Evolutionary conservation across 2,329 filamentous ascomycete species (phyloP), one percentile per base, ranked within the genome.

Genomic region (Whalleya microplaca): DNA sequence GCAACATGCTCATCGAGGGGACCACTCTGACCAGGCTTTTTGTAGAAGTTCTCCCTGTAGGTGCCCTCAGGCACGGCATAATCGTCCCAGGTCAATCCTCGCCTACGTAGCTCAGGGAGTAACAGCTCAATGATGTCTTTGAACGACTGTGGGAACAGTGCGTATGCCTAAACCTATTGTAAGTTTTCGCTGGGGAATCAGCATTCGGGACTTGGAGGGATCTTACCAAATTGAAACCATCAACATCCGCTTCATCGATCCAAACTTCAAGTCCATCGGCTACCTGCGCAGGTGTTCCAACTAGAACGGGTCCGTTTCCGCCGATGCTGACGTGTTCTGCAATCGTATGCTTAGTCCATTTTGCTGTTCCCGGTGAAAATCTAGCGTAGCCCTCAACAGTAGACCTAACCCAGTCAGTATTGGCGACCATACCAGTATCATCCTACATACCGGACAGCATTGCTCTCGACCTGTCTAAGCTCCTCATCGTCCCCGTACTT

Each of bases 311-410:
- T 0, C 87, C 86, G 18, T 89, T 80, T 1, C 88, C 88, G 3
- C 88, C 88, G 12, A 91, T 79, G 42, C 82, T 84, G 48, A 90
- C 82, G 61, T 89, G 84, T 64, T 89, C 80, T 0, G 86, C 88
- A 4, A 91, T 80, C 0, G 85, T 89, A 46, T 83, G 78, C 69
- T 90, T 90, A 0, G 88, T 91, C 89, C 89, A 91, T 66, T 88
- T 89, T 0, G 80, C 76, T 2, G 84, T 82, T 2, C 78, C 81
- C 0, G 85, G 84, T 0, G 83, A 81, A 45, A 83, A 81, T 44
- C 81, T 77, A 9, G 83, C 78, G 65, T 83, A 82, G 1, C 75
- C 81, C 59, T 84, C 80, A 1, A 85, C 80, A 0, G 80, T 82
- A 10, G 80, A 83, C 54, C 76, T 80, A 44, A 21, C 23, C 4